phyloP scores from a whole-genome alignment of 352 stramenopile genomes.

The Peronospora farinosa region DNA sequence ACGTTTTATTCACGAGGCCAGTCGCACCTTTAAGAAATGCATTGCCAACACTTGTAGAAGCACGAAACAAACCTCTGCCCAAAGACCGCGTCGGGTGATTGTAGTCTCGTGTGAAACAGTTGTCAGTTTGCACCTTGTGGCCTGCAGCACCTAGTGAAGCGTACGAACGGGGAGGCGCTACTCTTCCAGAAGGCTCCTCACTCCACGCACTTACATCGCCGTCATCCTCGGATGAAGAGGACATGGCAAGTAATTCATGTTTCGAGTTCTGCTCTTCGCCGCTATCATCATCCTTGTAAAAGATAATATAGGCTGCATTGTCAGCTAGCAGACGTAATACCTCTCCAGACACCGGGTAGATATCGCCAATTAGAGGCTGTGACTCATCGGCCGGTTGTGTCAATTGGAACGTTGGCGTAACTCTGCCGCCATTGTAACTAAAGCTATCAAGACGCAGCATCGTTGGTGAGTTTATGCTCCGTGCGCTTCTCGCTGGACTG shows the following conservation, averaged over 20 bases:
- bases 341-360: conserved; percentile 70
- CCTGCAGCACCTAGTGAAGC: conserved; percentile 71
- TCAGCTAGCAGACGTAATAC: conserved; percentile 65
- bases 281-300: conserved; percentile 73
- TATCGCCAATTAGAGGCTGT: conserved; percentile 53
- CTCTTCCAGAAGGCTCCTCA: conserved; percentile 29
- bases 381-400: conserved; percentile 52
- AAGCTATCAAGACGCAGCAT: conserved; percentile 30
- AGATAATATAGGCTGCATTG: conserved; percentile 83
- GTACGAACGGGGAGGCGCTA: conserved; percentile 59
- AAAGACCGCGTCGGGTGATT: conserved; percentile 75
- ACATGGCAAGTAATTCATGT: conserved; percentile 41
- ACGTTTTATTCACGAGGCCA: conserved; percentile 81
- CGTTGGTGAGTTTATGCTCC: conserved; percentile 25
- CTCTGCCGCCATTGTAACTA: conserved; percentile 39
- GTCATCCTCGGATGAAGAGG: conserved; percentile 44
- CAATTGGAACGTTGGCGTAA: conserved; percentile 54
- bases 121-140: conserved; percentile 83
- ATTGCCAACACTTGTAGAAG: conserved; percentile 80
- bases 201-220: conserved; percentile 32
- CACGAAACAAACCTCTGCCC: conserved; percentile 68
- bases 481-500: conserved; percentile 33
- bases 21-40: conserved; percentile 78
- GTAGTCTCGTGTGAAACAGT: conserved; percentile 80
- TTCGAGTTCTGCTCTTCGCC: conserved; percentile 33